phyloP scores from a whole-genome alignment of 768 basidiomycete genomes.

The Phallus indusiatus region DNA sequence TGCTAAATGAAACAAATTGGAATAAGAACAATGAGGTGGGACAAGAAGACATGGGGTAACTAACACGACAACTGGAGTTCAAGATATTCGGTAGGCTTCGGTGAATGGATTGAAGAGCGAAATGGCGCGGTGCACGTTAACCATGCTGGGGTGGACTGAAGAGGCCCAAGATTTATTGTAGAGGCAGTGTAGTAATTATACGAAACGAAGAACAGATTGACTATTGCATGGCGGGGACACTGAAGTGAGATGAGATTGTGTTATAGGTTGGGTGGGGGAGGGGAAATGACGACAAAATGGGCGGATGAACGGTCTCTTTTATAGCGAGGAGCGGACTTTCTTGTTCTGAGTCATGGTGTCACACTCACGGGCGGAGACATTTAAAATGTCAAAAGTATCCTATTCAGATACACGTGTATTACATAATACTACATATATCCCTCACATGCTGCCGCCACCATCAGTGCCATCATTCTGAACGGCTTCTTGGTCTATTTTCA shows the following conservation, averaged over 20 bases:
- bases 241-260: constrained; percentile 12
- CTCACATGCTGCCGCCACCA: constrained; percentile 34
- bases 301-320: constrained; percentile 28
- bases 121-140: constrained; percentile 82
- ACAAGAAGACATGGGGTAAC: background rate
- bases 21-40: background rate
- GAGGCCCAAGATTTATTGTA: constrained; percentile 17
- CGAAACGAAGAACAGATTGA: constrained; percentile 15
- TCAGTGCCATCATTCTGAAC: background rate
- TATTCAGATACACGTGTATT: background rate
- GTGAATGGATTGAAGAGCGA: constrained; percentile 66
- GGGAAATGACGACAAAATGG: constrained; percentile 18
- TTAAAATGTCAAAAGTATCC: constrained; percentile 7
- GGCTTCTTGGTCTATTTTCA: constrained; percentile 48
- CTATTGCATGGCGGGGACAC: constrained; percentile 23
- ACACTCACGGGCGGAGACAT: constrained; percentile 14
- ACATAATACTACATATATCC: constrained; percentile 14
- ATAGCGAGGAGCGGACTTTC: constrained; percentile 21
- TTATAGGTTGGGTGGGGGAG: constrained; percentile 3
- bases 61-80: background rate
- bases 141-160: constrained; percentile 45
- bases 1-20: constrained; percentile 7
- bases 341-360: constrained; percentile 21
- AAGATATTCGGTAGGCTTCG: constrained; percentile 10
- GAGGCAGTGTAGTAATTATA: constrained; percentile 15